phyloP scores from a whole-genome alignment of 768 basidiomycete species.

The Mycena maculata region DNA sequence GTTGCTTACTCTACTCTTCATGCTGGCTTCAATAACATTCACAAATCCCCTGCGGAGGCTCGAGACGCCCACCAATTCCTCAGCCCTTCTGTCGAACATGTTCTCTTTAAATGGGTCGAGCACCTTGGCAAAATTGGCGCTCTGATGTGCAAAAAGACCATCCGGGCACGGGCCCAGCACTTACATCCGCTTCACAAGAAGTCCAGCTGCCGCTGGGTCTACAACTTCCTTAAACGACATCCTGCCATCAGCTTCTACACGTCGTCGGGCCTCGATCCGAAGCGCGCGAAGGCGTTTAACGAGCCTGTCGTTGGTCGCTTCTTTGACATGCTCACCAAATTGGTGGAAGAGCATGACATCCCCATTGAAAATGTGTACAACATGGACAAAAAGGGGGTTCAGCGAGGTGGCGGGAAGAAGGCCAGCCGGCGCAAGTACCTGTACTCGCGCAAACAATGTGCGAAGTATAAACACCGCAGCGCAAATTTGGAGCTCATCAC shows the following conservation, averaged over 20 bases:
- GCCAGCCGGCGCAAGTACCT: slow-evolving; percentile 12
- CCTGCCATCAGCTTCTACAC: neutral
- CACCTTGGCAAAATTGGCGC: slow-evolving; percentile 1
- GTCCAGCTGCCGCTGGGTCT: slow-evolving; percentile 12
- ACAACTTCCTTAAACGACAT: neutral
- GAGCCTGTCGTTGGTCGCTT: too few relatives aligned
- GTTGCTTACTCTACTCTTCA: slow-evolving; percentile 8
- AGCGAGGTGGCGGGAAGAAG: slow-evolving; percentile 10
- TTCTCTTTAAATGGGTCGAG: slow-evolving; percentile 23
- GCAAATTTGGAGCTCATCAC: slow-evolving; percentile 48
- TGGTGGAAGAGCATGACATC: slow-evolving; percentile 1
- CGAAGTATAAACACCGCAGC: too few relatives aligned
- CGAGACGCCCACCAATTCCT: slow-evolving; percentile 11
- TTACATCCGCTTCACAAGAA: neutral
- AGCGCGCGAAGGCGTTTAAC: neutral
- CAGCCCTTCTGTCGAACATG: neutral
- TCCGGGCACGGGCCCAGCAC: neutral
- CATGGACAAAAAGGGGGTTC: slow-evolving; percentile 16
- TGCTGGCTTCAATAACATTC: slow-evolving; percentile 7
- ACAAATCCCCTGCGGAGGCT: slow-evolving; percentile 4
- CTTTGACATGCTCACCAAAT: neutral
- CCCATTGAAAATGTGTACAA: slow-evolving; percentile 16
- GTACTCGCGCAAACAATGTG: slow-evolving; percentile 1
- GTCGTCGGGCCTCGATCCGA: neutral
- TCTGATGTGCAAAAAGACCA: neutral